Percentiles rank a stretch among this genome's conserved stretches.
phyloP scores from a whole-genome alignment of 495 filamentous ascomycete genomes.

The Pseudevernia furfuracea region DNA sequence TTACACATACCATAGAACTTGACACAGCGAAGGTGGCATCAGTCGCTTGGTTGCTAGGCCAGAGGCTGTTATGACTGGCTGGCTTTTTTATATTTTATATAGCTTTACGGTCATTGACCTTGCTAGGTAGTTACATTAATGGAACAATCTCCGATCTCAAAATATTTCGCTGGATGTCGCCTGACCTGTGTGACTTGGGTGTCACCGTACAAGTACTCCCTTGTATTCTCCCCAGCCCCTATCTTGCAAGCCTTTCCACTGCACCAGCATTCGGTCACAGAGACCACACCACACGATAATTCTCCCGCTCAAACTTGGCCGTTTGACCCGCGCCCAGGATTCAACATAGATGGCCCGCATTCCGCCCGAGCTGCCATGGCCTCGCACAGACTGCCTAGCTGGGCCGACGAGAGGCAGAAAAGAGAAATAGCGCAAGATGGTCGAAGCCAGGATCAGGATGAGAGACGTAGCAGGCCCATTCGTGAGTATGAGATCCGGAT shows the following conservation, averaged over 20 bases:
- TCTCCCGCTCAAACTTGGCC: conserved; percentile 71
- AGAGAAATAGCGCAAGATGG: conserved; percentile 55
- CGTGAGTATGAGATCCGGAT: conserved; percentile 69
- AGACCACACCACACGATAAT: conserved; percentile 50
- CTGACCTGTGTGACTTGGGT: not conserved
- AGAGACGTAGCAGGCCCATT: conserved; percentile 88
- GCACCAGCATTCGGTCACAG: conserved; percentile 66
- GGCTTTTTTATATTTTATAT: not conserved
- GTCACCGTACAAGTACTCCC: conserved; percentile 18
- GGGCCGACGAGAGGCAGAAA: conserved; percentile 18
- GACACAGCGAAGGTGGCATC: not conserved
- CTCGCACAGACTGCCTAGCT: not conserved
- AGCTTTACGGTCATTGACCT: not conserved
- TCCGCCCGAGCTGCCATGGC: conserved; percentile 26
- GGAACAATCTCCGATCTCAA: not conserved
- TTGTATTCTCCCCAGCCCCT: conserved; percentile 26
- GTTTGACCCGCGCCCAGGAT: conserved; percentile 77
- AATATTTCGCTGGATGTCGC: not conserved
- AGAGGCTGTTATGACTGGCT: not conserved
- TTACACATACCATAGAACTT: not conserved
- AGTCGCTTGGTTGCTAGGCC: not conserved
- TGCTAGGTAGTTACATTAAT: not conserved
- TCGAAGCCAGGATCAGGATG: conserved; percentile 62
- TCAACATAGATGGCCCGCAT: conserved; percentile 79
- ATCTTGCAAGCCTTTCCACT: conserved; percentile 55